Evolutionary conservation across 108 stramenopile species (phyloP), one percentile per base, ranked within the genome.

Genomic region (Pseudonitzschia pungens): DNA sequence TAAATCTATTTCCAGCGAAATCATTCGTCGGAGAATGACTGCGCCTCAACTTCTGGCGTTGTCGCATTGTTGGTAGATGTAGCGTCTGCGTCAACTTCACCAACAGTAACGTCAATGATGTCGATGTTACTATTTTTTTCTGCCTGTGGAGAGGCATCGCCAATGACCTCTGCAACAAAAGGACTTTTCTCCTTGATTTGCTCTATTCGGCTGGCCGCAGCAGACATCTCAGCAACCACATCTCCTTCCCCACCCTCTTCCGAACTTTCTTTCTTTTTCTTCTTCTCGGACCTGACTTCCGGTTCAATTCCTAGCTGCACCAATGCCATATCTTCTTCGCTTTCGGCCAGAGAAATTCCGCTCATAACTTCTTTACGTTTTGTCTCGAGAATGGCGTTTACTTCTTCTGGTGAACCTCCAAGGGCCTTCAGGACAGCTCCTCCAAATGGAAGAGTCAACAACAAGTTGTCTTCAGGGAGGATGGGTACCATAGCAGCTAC

Each of bases 401-500:
- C 91, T 74, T 95, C 94, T 76, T 95, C 94, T 27, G 86, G 78
- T 0, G 86, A 71, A 28, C 83, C 86, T 31, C 91, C 94, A 21
- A 95, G 70, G 70, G 86, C 83, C 54, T 84, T 82, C 70, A 98
- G 81, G 32, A 98, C 96, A 12, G 95, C 96, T 55, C 93, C 97
- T 33, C 90, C 97, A 81, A 98, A 97, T 28, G 97, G 97, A 43
- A 98, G 89, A 22, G 96, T 92, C 65, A 98, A 76, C 73, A 98
- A 76, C 41, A 95, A 65, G 68, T 89, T 94, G 71, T 98, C 97
- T 63, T 98, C 96, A 48, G 97, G 96, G 2, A 97, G 83, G 33
- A 96, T 91, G 10, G 97, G 97, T 50, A 97, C 95, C 96, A 97
- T 97, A 5, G 96, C 95, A 24, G 85, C 88, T 14, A 98, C 95